Base-by-base conservation (phyloP, 208 protist species). In the Chromosphaera perkinsii region DNA sequence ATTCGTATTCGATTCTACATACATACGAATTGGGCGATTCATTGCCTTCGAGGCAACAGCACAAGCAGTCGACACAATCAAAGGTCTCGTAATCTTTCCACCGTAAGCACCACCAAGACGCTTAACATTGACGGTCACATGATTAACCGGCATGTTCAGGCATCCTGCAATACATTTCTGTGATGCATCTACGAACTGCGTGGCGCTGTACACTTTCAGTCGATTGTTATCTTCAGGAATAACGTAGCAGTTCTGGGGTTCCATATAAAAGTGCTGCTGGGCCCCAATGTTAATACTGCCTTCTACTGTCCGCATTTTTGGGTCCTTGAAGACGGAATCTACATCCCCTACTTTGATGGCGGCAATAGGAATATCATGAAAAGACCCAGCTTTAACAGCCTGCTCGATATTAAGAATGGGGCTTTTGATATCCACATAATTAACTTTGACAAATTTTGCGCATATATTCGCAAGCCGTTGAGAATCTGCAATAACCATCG, bases 201-300 rank as follows among this genome's bases (percentile, higher is more conserved):
- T 88, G 12, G 80, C 81, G 12, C 73, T 48, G 27, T 77, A 75
- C 3, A 93, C 51, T 0, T 61, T 56, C 20, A 90, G 64, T 48
- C 88, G 76, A 10, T 54, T 45, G 22, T 88, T 60, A 62, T 91
- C 86, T 22, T 45, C 35, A 12, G 89, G 88, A 22, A 86, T 49
- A 1, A 66, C 84, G 0, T 92, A 45, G 7, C 48, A 59, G 14
- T 55, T 69, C 32, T 92, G 62, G 1, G 88, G 80, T 64, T 95
- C 91, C 0, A 95, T 39, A 69, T 94, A 91, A 39, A 94, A 90
- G 47, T 95, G 91, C 55, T 92, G 84, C 75, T 95, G 91, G 1
- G 78, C 87, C n/a, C 78, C 83, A n/a, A 85, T 59, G 17, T 32
- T 12, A n/a, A 27, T 10, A 22, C 39, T 32, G 5, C 52, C 69